Evolutionary conservation across 306 rosid genomes (phyloP).

Genomic region (Geum urbanum): DNA sequence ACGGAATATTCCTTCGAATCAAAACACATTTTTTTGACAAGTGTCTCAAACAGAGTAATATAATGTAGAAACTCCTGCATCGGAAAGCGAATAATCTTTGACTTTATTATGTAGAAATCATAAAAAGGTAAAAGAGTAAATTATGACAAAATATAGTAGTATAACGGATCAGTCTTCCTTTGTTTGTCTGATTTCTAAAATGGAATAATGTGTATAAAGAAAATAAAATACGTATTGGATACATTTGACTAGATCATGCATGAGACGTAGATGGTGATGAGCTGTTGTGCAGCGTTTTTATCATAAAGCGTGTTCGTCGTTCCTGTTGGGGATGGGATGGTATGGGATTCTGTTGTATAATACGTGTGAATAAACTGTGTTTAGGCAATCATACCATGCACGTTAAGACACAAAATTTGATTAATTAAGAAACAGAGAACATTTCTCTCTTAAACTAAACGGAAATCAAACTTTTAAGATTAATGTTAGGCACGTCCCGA

Average conservation of each 20-base stretch:
- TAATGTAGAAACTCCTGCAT: not conserved
- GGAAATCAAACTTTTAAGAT: not conserved
- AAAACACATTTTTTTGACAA: not conserved
- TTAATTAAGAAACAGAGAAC: not conserved
- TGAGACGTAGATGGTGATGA: not conserved
- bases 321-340: not conserved
- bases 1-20: not conserved
- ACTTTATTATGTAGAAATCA: not conserved
- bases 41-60: too few species aligned
- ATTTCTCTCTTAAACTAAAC: not conserved
- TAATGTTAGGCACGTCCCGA: conserved; percentile 28
- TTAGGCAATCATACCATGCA: not conserved
- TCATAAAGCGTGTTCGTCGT: not conserved
- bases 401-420: not conserved
- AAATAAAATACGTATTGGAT: too few species aligned
- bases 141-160: not conserved
- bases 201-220: too few species aligned
- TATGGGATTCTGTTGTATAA: too few species aligned
- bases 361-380: too few species aligned
- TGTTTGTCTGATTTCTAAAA: not conserved
- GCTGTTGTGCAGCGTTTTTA: not conserved
- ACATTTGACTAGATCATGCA: too few species aligned
- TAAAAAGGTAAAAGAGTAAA: not conserved
- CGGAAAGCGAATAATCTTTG: not conserved
- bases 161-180: not conserved